phyloP scores from a whole-genome alignment of 2,329 filamentous ascomycete genomes.

The Myrmaecium sp. region DNA sequence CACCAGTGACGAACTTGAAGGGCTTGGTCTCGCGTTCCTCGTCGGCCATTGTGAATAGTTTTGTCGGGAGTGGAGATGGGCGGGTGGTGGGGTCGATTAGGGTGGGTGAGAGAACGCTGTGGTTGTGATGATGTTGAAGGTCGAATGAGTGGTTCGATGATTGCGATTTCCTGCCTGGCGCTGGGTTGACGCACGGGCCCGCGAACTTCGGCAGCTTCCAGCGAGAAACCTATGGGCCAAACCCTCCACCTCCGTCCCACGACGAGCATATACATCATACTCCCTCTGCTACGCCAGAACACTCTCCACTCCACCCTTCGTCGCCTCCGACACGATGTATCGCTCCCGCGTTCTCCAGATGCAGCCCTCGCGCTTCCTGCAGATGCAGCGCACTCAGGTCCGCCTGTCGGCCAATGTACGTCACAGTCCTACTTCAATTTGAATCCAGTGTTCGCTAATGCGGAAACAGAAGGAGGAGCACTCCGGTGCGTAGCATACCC shows the following conservation, averaged over 20 bases:
- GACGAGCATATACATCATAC: conserved; percentile 7
- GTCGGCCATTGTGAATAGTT: conserved; percentile 91
- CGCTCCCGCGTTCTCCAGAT: conserved; percentile 23
- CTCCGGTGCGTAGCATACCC: conserved; percentile 32
- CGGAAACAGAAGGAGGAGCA: conserved; percentile 43
- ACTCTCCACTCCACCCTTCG: conserved; percentile 8
- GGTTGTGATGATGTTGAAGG: conserved; percentile 15
- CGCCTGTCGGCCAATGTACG: conserved; percentile 23
- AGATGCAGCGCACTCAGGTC: conserved; percentile 20
- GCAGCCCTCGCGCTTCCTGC: conserved; percentile 22
- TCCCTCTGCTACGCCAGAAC: conserved; percentile 13
- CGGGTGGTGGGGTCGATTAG: conserved; percentile 10
- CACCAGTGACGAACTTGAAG: conserved; percentile 99
- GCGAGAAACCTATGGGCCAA: conserved; percentile 14
- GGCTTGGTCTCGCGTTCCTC: conserved; percentile 90
- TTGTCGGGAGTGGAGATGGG: conserved; percentile 23
- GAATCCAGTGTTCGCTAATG: conserved; percentile 21
- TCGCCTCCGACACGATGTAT: conserved; percentile 13
- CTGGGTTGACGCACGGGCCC: conserved; percentile 2
- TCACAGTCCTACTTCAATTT: conserved; percentile 4
- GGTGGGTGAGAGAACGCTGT: conserved; percentile 6
- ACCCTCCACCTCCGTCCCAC: conserved; percentile 7
- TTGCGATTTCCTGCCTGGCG: conserved; percentile 4
- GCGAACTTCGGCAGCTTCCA: no score
- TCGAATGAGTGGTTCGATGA: conserved; percentile 9